A percentile compares a stretch with the other conserved stretches of the same genome.
Evolutionary conservation across 768 basidiomycete genomes (phyloP).

Genomic region (Mrakia frigida): DNA sequence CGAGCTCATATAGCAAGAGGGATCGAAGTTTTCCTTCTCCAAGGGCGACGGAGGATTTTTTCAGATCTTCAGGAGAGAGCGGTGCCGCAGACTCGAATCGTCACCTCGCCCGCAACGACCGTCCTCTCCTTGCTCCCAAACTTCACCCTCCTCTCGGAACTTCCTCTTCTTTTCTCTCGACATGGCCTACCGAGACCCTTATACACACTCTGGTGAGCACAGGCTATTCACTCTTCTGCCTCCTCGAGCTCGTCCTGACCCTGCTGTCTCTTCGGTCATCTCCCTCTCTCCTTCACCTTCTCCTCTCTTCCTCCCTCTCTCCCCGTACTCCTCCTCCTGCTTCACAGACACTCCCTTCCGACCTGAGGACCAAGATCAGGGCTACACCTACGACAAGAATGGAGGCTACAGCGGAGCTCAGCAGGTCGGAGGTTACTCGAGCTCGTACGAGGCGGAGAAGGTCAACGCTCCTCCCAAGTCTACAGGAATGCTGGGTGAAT

Average conservation of each 20-base stretch:
- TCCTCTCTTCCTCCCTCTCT: not conserved
- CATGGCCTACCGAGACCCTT: slow-evolving; percentile 13
- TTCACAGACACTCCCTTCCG: slow-evolving; percentile 1
- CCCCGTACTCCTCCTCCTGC: not conserved
- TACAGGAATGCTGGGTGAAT: slow-evolving; percentile 3
- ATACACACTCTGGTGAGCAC: slow-evolving; percentile 8
- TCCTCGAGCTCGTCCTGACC: not conserved
- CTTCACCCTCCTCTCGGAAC: not conserved
- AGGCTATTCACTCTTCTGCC: too few relatives aligned
- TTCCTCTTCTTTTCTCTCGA: too few relatives aligned
- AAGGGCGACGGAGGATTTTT: too few relatives aligned
- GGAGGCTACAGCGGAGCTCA: not conserved
- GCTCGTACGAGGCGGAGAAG: not conserved
- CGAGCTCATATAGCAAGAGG: too few relatives aligned
- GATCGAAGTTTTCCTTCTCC: too few relatives aligned
- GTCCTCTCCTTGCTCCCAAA: not conserved
- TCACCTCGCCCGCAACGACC: not conserved
- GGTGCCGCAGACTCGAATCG: slow-evolving; percentile 1
- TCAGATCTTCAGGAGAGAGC: not conserved
- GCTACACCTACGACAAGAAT: slow-evolving; percentile 5
- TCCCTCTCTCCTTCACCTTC: not conserved
- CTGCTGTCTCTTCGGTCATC: not conserved
- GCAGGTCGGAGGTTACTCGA: not conserved
- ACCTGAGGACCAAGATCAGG: not conserved
- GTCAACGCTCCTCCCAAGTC: not conserved